Percentiles rank a stretch among this genome's conserved stretches.
Conservation (phyloP, 768 basidiomycete species). For the Leccinum disarticulatum region DNA sequence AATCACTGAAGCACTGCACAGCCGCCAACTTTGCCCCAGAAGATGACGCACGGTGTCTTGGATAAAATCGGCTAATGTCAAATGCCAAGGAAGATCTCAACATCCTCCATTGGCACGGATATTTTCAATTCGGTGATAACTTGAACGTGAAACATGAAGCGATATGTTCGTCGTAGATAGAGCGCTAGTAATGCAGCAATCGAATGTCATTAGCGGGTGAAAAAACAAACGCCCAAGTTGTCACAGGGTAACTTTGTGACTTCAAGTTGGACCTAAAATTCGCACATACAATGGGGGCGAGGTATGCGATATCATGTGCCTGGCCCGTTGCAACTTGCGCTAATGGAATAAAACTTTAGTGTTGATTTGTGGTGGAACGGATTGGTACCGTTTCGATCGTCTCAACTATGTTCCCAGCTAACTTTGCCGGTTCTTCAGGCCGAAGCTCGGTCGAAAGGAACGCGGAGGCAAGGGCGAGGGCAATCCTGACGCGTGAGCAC, state of each 20-base stretch:
- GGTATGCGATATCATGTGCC: conserved; percentile 24
- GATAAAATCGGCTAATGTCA: not conserved
- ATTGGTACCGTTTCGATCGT: conserved; percentile 54
- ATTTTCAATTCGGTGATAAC: too few relatives aligned
- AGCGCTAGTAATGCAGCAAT: conserved; percentile 35
- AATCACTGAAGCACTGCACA: not conserved
- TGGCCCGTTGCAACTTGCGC: conserved; percentile 8
- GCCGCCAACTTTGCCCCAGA: not conserved
- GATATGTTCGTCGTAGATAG: conserved; percentile 25
- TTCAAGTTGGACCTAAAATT: conserved; percentile 21
- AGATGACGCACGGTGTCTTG: not conserved
- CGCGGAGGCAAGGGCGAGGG: conserved; percentile 48
- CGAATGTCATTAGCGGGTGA: conserved; percentile 10
- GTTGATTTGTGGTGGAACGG: conserved; percentile 82
- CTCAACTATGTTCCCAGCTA: conserved; percentile 2
- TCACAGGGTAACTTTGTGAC: conserved; percentile 10
- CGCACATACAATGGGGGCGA: conserved; percentile 44
- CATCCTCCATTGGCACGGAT: not conserved
- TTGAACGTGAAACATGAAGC: conserved; percentile 1
- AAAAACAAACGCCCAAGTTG: conserved; percentile 15
- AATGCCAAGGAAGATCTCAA: not conserved
- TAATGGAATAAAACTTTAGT: conserved; percentile 46
- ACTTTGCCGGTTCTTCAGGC: conserved; percentile 44
- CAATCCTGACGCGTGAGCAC: conserved; percentile 36
- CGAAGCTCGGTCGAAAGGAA: conserved; percentile 75